Evolutionary conservation across 768 basidiomycete species (phyloP), one percentile per base, ranked within the genome.

Genomic region (Tricholoma hemisulphureum): DNA sequence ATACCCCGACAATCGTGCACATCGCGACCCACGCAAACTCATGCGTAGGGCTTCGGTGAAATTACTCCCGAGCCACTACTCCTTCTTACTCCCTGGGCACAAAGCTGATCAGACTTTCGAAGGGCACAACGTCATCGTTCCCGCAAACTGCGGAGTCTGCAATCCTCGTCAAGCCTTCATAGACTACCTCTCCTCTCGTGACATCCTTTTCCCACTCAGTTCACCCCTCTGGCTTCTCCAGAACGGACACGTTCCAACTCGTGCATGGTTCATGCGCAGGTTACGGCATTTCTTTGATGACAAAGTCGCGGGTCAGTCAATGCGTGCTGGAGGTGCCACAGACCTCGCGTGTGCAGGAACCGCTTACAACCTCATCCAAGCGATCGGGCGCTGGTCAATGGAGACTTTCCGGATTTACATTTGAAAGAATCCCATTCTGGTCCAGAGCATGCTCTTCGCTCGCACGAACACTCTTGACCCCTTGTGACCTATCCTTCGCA

Each of bases 311-410:
- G 37, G 37, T 16, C 18, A 39, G 37, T 39, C n/a, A 16, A 39
- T 39, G 37, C 37, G 9, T 41, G 39, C 75, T 0, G 77, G 78
- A 0, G 75, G 77, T 2, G 76, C 77, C 0, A 80, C 77, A 0
- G 51, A 52, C 4, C 65, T 74, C 1, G 77, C 76, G 0, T 51
- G 57, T 1, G 26, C 31, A 0, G 75, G 77, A 0, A 59, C 65
- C 2, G 55, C 71, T 0, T 64, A 68, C 0, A 52, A 62, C 29
- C 34, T 65, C 11, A 79, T 80, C 20, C 77, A 77, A 50, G 67
- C 66, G 0, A 57, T 69, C 0, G 77, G 78, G 0, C 63, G 74
- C 0, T 80, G 78, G 78, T 55, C 71, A 1, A 76, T 75, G 1
- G 59, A 66, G 2, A 41, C 70, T 0, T 75, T 69, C 61, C 61